Evolutionary conservation across 345 rosid genomes (phyloP).

Genomic region (Triadica sebifera): DNA sequence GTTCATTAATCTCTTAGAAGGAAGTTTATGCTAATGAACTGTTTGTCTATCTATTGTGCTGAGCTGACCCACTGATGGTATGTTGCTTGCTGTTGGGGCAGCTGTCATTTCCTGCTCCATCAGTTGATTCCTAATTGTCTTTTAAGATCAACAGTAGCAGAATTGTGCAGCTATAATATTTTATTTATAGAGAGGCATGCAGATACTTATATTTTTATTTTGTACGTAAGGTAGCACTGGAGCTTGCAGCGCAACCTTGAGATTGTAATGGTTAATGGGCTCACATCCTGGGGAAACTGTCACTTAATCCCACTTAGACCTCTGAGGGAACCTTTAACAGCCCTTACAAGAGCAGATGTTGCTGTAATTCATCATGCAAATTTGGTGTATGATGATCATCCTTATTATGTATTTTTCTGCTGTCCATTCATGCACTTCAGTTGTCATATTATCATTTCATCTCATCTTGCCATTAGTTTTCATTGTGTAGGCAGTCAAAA

Average conservation of each 20-base stretch:
- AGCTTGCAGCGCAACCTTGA: constrained; percentile 70
- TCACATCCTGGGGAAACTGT: constrained; percentile 75
- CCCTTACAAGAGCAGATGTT: constrained; percentile 60
- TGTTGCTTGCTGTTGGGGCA: not conserved
- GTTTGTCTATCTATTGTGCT: not conserved
- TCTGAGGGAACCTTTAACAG: constrained; percentile 68
- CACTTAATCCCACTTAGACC: constrained; percentile 74
- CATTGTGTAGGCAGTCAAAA: not conserved
- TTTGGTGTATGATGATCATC: constrained; percentile 44
- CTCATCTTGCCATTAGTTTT: not conserved
- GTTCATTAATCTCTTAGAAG: not conserved
- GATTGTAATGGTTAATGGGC: constrained; percentile 79
- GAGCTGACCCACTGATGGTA: not conserved
- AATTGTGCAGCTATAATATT: not conserved
- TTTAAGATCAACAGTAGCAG: not conserved
- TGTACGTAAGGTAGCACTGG: constrained; percentile 65
- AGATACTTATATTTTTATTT: constrained; percentile 21
- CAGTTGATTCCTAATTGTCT: constrained; percentile 1
- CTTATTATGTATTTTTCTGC: not conserved
- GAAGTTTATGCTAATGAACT: not conserved
- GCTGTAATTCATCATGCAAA: constrained; percentile 64
- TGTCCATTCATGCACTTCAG: constrained; percentile 1
- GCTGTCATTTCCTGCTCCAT: constrained; percentile 4
- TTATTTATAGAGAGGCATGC: constrained; percentile 2
- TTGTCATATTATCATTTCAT: not conserved